Evolutionary conservation across 805 yeast genomes (phyloP), one percentile per base, ranked within the genome.

Genomic region (Saccharomycopsis malanga): DNA sequence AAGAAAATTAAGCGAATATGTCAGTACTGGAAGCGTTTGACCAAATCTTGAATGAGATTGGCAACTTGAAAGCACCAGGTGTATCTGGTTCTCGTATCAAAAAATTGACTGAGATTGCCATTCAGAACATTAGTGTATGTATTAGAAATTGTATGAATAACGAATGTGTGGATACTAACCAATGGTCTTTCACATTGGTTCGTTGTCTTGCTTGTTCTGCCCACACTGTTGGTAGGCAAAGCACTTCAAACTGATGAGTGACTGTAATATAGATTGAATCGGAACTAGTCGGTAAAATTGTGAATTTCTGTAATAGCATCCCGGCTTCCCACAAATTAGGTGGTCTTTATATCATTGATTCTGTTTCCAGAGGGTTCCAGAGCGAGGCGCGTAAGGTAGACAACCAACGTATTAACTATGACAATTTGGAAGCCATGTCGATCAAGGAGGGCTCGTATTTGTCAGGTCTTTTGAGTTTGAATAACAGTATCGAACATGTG

Each of bases 41-140:
- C 62, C 65, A 60, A 46, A 62, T 69, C 53, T 59, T 71, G 57
- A 66, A 65, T 53, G 70, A 71, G 47, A 66, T 70, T 45, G 67
- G 61, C 53, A 70, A 74, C 4, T 66, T 83, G 57, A 83, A 81
- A 65, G 77, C 96, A 14, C 91, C 91, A 12, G 98, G 98, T 52
- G 93, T 91, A 45, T 88, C 97, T 24, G 98, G 98, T 38, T 80
- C 95, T 47, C 87, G 96, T 69, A 93, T 91, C 65, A 86, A 86
- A 64, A 81, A 81, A 59, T 70, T 89, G 61, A 85, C 91, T 39
- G 83, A 85, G 48, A 63, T 85, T 53, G 94, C 96, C 48, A 71
- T 81, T 52, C 75, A 74, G 55, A 77, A 87, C 63, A 83, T 83
- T 48, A 65, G 60, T 51, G 68, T 63, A 53, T 49, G 56, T 54